A percentile compares a stretch with the other conserved stretches of the same genome.
Evolutionary conservation across 2,329 filamentous ascomycete genomes (phyloP).

Genomic region (Aspergillus tubingensis): DNA sequence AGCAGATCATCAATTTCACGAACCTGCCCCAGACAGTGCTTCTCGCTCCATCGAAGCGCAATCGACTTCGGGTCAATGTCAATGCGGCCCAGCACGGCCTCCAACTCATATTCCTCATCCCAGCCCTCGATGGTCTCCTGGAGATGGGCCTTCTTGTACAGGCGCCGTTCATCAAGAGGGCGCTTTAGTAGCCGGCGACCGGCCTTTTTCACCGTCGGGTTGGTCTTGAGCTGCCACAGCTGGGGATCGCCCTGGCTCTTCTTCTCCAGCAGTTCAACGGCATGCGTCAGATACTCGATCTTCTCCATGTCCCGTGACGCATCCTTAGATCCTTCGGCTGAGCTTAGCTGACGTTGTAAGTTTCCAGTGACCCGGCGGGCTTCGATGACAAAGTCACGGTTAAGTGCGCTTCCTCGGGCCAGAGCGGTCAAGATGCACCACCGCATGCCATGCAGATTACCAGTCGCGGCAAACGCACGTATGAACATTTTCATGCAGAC

Average conservation of each 20-base stretch:
- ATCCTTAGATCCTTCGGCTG: constrained; percentile 4
- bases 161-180: constrained; percentile 14
- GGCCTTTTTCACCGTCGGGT: constrained; percentile 15
- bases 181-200: constrained; percentile 16
- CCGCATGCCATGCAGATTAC: constrained; percentile 39
- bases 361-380: constrained; percentile 29
- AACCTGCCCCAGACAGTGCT: constrained; percentile 1
- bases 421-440: constrained; percentile 45
- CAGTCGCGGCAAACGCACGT: constrained; percentile 33
- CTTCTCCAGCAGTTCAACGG: constrained; percentile 24
- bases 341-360: constrained; percentile 14
- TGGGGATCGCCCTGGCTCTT: constrained; percentile 26
- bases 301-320: constrained; percentile 9
- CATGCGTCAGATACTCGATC: constrained; percentile 23
- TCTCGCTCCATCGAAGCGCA: constrained; percentile 21
- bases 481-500: constrained; percentile 42
- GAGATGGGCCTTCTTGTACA: constrained; percentile 18
- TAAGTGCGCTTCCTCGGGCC: constrained; percentile 33
- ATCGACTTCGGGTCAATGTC: constrained; percentile 18
- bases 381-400: constrained; percentile 37
- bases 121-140: constrained; percentile 22
- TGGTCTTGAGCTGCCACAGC: constrained; percentile 16
- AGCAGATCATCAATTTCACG: not conserved
- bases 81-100: constrained; percentile 22
- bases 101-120: constrained; percentile 35